These are phyloP conservation scores for Schizonepeta tenuifolia DNA, from an alignment of 257 asterid species.

Conservation along the genomic window DNA sequence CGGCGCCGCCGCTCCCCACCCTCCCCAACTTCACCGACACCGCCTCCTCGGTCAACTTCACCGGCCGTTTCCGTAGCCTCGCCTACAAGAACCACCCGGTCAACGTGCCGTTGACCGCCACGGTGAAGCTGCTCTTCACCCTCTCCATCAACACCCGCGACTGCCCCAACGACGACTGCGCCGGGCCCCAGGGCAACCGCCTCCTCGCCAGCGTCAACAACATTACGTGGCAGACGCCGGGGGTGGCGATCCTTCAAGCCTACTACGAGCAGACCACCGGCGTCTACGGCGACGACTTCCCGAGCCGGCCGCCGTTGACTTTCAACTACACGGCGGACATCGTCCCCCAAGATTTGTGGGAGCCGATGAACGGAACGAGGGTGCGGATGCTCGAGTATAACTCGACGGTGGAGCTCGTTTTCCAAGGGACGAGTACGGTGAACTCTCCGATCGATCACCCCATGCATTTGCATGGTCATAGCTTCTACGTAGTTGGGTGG, in stretches of 20 bases:
- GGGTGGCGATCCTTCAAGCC: conserved; percentile 59
- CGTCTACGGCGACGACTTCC: conserved; percentile 48
- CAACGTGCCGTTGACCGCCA: conserved; percentile 43
- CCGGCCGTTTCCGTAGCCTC: conserved; percentile 48
- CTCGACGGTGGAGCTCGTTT: conserved; percentile 40
- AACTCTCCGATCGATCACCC: conserved; percentile 36
- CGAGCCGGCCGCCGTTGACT: conserved; percentile 39
- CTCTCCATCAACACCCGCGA: conserved; percentile 45
- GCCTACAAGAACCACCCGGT: conserved; percentile 42
- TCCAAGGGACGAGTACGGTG: conserved; percentile 40
- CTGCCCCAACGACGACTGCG: conserved; percentile 41
- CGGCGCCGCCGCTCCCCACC: conserved; percentile 37
- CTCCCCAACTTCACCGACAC: conserved; percentile 52
- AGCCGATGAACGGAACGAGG: conserved; percentile 34
- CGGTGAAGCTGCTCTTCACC: conserved; percentile 40
- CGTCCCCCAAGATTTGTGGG: conserved; percentile 27
- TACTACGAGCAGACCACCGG: conserved; percentile 50
- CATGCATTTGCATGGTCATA: conserved; percentile 47
- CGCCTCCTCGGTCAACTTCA: conserved; percentile 44
- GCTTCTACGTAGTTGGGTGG: conserved; percentile 46
- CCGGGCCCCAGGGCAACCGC: conserved; percentile 49
- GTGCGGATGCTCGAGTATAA: conserved; percentile 31
- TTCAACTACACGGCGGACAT: conserved; percentile 47
- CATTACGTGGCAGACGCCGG: conserved; percentile 47
- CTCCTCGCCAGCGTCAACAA: conserved; percentile 65